phyloP scores from a whole-genome alignment of 768 basidiomycete species.

The Leccinum aurantiacum region DNA sequence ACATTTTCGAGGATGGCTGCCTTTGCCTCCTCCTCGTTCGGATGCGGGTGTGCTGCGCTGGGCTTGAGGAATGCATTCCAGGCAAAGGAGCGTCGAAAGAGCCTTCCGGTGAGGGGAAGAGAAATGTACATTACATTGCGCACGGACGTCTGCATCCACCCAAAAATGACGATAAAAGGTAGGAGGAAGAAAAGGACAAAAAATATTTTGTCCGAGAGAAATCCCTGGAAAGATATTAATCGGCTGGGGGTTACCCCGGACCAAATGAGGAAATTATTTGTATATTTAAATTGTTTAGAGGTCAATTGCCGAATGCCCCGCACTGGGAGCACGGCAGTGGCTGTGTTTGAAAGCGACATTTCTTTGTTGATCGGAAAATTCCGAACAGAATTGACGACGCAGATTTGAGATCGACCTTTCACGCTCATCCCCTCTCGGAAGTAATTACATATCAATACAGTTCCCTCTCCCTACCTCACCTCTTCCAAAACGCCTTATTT shows the following conservation, averaged over 20 bases:
- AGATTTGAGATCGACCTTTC: constrained; percentile 37
- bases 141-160: constrained; percentile 37
- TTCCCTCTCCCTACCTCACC: constrained; percentile 35
- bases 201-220: constrained; percentile 17
- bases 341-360: background rate
- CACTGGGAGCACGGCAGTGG: constrained; percentile 6
- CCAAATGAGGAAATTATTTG: constrained; percentile 10
- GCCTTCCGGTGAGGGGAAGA: background rate
- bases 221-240: constrained; percentile 6
- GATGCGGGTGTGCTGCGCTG: constrained; percentile 6
- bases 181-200: constrained; percentile 23
- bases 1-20: constrained; percentile 79
- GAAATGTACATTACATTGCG: constrained; percentile 39
- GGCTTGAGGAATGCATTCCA: constrained; percentile 30
- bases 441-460: constrained; percentile 52
- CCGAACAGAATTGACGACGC: constrained; percentile 29
- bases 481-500: constrained; percentile 41
- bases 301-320: constrained; percentile 9
- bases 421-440: constrained; percentile 44
- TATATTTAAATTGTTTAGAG: constrained; percentile 2
- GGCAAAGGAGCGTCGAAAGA: constrained; percentile 17
- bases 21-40: constrained; percentile 68
- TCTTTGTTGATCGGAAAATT: constrained; percentile 24
- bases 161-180: background rate
- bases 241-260: constrained; percentile 19